Conservation (phyloP, 805 yeast genomes). For the Nakazawaea holstii region DNA sequence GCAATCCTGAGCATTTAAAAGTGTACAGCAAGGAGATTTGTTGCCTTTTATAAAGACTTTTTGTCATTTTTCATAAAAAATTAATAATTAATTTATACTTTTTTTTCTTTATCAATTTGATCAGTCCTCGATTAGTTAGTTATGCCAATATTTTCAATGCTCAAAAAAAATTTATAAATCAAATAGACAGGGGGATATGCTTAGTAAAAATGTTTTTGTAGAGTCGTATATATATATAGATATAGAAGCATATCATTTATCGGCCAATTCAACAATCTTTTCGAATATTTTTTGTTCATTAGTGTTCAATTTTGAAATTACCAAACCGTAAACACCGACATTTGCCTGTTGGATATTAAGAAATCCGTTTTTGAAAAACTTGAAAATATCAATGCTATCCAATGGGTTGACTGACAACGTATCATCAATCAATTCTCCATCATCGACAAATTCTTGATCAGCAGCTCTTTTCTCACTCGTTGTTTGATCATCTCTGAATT, state of each 20-base stretch:
- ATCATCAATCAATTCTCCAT: conserved; percentile 78
- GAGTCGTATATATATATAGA: background rate
- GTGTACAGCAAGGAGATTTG: no score
- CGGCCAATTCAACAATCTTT: conserved; percentile 8
- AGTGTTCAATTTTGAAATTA: conserved; percentile 4
- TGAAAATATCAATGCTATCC: conserved; percentile 70
- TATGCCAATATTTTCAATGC: no score
- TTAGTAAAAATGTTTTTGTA: no score
- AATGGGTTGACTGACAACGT: conserved; percentile 75
- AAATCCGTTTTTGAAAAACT: conserved; percentile 54
- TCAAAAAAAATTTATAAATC: background rate
- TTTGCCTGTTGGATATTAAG: conserved; percentile 43
- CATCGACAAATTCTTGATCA: conserved; percentile 29
- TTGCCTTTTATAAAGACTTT: no score
- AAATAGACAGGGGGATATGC: no score
- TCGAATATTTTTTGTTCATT: conserved; percentile 8
- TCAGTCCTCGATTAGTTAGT: no score
- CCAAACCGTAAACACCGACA: conserved; percentile 6
- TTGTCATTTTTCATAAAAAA: background rate
- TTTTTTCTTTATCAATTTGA: background rate
- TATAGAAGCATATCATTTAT: background rate
- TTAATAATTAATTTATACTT: background rate
- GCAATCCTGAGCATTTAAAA: no score
- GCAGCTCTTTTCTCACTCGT: conserved; percentile 33
- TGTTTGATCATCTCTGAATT: conserved; percentile 28